Conservation (phyloP, 139 green algal species). For the Closterium sp. region DNA sequence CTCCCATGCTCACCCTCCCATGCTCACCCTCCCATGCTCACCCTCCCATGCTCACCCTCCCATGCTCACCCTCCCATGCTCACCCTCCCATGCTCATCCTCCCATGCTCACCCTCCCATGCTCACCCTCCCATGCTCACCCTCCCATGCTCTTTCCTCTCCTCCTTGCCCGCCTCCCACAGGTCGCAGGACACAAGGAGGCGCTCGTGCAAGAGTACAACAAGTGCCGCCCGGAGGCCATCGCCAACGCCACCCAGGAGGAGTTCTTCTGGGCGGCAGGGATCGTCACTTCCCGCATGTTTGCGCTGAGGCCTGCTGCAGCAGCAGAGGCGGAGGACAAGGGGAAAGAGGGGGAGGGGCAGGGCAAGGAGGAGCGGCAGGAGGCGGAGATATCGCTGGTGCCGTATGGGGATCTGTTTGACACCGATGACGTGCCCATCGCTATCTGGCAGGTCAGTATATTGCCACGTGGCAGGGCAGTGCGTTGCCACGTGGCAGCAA, state of each 20-base stretch:
- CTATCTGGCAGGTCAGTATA: neutral
- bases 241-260: neutral
- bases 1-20: too few species aligned
- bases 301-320: neutral
- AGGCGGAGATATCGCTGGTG: neutral
- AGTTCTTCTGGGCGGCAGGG: neutral
- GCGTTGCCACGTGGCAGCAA: neutral
- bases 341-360: neutral
- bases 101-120: neutral
- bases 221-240: neutral
- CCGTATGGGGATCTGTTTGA: neutral
- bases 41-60: too few species aligned
- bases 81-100: too few species aligned
- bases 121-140: neutral
- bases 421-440: neutral
- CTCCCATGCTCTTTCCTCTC: neutral
- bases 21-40: too few species aligned
- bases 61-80: too few species aligned
- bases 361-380: neutral
- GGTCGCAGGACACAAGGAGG: neutral
- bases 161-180: neutral
- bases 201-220: neutral
- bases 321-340: neutral
- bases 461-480: neutral
- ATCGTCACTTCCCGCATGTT: neutral